phyloP scores from a whole-genome alignment of 306 rosid genomes.

The Quercus agrifolia region DNA sequence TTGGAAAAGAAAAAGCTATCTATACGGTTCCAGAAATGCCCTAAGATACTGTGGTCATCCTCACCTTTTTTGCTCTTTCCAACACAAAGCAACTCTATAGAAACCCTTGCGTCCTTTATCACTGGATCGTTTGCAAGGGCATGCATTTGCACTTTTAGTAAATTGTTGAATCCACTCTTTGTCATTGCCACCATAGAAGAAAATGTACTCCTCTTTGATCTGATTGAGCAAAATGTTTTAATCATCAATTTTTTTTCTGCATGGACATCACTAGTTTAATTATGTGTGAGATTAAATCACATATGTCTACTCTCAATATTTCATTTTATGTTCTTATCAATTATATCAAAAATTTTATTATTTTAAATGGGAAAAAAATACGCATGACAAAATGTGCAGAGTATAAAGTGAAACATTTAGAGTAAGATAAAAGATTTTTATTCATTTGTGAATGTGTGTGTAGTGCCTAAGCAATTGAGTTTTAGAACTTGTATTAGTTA shows the following conservation, averaged over 20 bases:
- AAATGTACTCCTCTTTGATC: slow-evolving; percentile 35
- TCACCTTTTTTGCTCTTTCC: slow-evolving; percentile 31
- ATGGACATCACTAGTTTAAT: too few relatives aligned
- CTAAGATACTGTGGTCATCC: slow-evolving; percentile 22
- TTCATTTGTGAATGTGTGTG: too few relatives aligned
- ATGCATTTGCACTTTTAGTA: slow-evolving; percentile 7
- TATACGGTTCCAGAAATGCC: slow-evolving; percentile 28
- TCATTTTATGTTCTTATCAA: too few relatives aligned
- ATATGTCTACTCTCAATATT: too few relatives aligned
- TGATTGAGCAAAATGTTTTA: not conserved
- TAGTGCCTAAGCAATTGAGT: too few relatives aligned
- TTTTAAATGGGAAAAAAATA: too few relatives aligned
- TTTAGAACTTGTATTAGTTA: not conserved
- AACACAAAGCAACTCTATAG: not conserved
- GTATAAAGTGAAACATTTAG: too few relatives aligned
- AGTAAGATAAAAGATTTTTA: too few relatives aligned
- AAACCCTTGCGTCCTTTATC: slow-evolving; percentile 9
- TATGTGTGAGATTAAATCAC: too few relatives aligned
- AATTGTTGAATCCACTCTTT: slow-evolving; percentile 30
- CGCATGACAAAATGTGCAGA: too few relatives aligned
- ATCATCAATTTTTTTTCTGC: not conserved
- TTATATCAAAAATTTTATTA: too few relatives aligned
- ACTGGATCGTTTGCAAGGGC: slow-evolving; percentile 15
- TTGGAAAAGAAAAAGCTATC: slow-evolving; percentile 27
- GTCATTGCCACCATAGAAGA: slow-evolving; percentile 47